phyloP scores from a whole-genome alignment of 345 rosid species.

The Dimocarpus longan region DNA sequence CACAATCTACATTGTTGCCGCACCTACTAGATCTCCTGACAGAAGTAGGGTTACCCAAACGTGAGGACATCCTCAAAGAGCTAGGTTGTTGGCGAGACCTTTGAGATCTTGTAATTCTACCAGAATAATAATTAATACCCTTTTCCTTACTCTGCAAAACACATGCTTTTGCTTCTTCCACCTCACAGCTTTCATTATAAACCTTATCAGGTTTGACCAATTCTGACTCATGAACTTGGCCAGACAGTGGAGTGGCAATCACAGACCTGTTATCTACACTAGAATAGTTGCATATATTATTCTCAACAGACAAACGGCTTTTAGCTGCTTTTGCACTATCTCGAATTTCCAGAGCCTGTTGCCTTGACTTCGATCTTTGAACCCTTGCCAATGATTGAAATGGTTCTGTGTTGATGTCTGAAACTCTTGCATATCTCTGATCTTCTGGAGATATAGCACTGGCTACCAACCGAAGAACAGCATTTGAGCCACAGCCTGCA shows the following conservation, averaged over 20 bases:
- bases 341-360: constrained; percentile 62
- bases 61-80: constrained; percentile 29
- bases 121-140: constrained; percentile 27
- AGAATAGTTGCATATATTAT: constrained; percentile 27
- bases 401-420: constrained; percentile 36
- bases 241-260: constrained; percentile 46
- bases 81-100: constrained; percentile 27
- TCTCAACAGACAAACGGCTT: constrained; percentile 32
- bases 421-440: constrained; percentile 37
- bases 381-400: constrained; percentile 55
- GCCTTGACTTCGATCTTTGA: constrained; percentile 82
- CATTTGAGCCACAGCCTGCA: constrained; percentile 33
- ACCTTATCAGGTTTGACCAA: constrained; percentile 35
- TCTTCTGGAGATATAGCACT: constrained; percentile 46
- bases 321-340: constrained; percentile 57
- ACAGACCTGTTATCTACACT: constrained; percentile 29
- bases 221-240: constrained; percentile 32
- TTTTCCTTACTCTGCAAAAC: constrained; percentile 34
- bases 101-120: constrained; percentile 39
- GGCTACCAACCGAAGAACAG: constrained; percentile 36
- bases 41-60: constrained; percentile 27
- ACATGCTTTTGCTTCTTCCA: constrained; percentile 31
- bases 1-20: neutral
- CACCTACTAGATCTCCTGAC: constrained; percentile 6
- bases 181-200: constrained; percentile 30